A percentile compares a stretch with the other conserved stretches of the same genome.
These are phyloP conservation scores for Leishmania lainsoni DNA, from an alignment of 208 protist species.

Conservation along the genomic window DNA sequence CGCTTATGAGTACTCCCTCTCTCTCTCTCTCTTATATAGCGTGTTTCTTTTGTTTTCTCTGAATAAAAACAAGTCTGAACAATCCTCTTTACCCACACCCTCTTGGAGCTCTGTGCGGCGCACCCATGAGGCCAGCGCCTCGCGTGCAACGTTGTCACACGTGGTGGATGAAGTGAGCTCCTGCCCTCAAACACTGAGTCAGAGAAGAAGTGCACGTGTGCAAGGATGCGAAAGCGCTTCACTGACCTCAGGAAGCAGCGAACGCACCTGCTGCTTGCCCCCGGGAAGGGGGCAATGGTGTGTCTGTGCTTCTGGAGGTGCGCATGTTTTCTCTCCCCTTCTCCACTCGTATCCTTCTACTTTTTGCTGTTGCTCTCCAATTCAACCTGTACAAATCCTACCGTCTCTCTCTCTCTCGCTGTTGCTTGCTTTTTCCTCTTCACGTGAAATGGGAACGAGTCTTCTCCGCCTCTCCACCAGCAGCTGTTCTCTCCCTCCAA, in stretches of 20 bases:
- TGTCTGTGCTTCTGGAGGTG: not conserved
- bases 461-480: not conserved
- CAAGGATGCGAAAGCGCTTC: not conserved
- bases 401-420: not conserved
- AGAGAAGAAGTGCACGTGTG: not conserved
- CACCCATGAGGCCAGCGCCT: not conserved
- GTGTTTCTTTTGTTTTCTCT: not conserved
- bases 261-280: not conserved
- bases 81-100: not conserved
- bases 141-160: not conserved
- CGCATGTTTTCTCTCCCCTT: not conserved
- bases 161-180: not conserved
- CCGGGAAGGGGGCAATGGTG: not conserved
- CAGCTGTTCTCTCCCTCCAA: not conserved
- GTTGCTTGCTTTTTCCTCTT: not conserved
- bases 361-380: not conserved
- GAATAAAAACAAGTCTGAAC: not conserved
- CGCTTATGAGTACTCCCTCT: not conserved
- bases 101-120: not conserved
- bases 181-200: not conserved
- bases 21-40: not conserved
- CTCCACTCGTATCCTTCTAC: not conserved
- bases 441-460: not conserved
- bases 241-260: not conserved
- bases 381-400: not conserved